These are phyloP conservation scores for Bombardia bombarda DNA, from an alignment of 495 filamentous ascomycete genomes.

Conservation along the genomic window DNA sequence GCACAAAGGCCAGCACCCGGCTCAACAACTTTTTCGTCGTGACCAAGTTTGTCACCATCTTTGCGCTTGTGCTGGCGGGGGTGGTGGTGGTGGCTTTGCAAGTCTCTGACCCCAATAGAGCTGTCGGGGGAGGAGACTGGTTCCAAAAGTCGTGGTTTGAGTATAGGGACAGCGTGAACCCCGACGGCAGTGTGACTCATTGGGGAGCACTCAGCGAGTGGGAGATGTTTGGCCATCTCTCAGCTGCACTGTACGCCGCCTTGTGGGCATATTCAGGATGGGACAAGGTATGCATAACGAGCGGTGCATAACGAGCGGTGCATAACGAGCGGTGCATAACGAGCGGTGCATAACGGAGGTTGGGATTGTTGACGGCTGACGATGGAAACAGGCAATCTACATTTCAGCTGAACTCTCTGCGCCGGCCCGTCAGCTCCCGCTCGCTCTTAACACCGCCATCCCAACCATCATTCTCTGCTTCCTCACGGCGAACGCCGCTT, in stretches of 20 bases:
- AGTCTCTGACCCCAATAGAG: conserved; percentile 18
- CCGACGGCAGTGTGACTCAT: conserved; percentile 40
- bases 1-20: conserved; percentile 45
- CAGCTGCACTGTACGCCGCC: conserved; percentile 45
- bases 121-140: conserved; percentile 44
- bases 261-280: conserved; percentile 54
- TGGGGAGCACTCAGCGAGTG: conserved; percentile 38
- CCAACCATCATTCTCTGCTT: conserved; percentile 49
- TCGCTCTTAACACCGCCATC: conserved; percentile 47
- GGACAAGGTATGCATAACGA: conserved; percentile 42
- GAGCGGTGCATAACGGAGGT: too few species aligned
- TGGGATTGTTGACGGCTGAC: too few species aligned
- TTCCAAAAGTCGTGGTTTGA: conserved; percentile 43
- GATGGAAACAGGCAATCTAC: conserved; percentile 50
- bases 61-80: conserved; percentile 39
- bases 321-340: too few species aligned
- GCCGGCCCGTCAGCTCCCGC: conserved; percentile 44
- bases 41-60: conserved; percentile 42
- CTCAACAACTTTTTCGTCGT: conserved; percentile 48
- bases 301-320: too few species aligned
- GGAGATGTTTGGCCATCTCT: conserved; percentile 45
- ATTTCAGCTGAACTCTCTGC: conserved; percentile 44
- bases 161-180: conserved; percentile 30
- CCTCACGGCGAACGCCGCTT: conserved; percentile 43
- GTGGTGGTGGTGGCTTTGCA: conserved; percentile 36